Evolutionary conservation across 2,329 filamentous ascomycete species (phyloP), one percentile per base, ranked within the genome.

Genomic region (Hysterium pulicare): DNA sequence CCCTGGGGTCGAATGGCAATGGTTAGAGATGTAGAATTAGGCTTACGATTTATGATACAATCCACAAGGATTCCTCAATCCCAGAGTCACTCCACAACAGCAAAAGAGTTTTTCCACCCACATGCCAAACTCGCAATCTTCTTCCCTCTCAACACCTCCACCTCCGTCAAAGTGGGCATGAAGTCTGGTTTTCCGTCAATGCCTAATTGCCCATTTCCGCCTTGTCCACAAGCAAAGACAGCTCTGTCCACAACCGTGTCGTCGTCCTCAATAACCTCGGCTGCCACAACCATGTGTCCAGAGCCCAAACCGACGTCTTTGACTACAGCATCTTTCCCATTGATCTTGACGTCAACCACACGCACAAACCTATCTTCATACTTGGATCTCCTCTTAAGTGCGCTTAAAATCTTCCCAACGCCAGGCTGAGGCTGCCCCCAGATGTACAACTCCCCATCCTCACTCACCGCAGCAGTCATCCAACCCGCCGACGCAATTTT

Each of bases 401-500:
- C 13, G 8, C 8, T 7, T 8, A 16, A 15, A 33, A 15, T 9
- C 26, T n/a, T 30, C 17, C 8, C 32, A 15, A 33, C 16, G 16
- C 32, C 13, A 19, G 7, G 8, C 7, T 15, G 7, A 33, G 17
- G 45, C 38, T 61, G 55, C 3, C 63, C 63, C 63, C 63, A 66
- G 4, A 66, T 8, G 30, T 54, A 65, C 4, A 66, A 34, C 41
- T 65, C 62, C 1, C 59, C 59, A 6, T 63, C 56, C n/a, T 42
- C 34, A 30, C 53, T 53, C 10, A 64, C 11, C 0, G 59, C 61
- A n/a, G 57, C 59, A n/a, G 53, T 58, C 47, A 64, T 54, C 11
- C 59, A 61, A 0, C 63, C 62, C 1, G 62, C 62, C 0, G 55
- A 58, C 1, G 55, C 54, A 17, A 65, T 51, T 20, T 51, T 58